Evolutionary conservation across 176 grass and related monocot species (phyloP).

Genomic region (Zizania latifolia): DNA sequence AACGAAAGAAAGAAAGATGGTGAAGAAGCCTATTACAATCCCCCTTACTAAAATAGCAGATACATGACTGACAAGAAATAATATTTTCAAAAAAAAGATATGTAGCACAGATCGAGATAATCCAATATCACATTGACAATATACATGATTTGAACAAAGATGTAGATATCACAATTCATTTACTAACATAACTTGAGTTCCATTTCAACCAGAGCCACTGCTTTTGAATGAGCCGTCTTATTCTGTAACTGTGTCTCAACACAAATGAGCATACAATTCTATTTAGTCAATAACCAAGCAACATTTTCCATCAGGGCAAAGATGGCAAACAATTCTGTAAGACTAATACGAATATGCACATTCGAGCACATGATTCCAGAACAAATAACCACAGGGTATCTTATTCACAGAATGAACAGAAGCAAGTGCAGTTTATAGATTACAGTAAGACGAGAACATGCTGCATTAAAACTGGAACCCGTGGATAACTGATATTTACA

Average conservation of each 20-base stretch:
- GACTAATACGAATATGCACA: conserved; percentile 2
- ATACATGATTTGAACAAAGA: not conserved
- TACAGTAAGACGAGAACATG: not conserved
- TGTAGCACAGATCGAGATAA: not conserved
- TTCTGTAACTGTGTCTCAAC: not conserved
- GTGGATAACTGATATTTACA: conserved; percentile 36
- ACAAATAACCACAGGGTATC: conserved; percentile 26
- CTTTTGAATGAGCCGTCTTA: not conserved
- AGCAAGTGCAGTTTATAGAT: conserved; percentile 32
- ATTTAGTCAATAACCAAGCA: not conserved
- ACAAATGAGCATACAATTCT: not conserved
- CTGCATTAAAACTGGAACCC: conserved; percentile 1
- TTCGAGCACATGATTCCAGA: not conserved
- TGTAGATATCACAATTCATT: not conserved
- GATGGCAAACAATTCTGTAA: not conserved
- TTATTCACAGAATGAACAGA: conserved; percentile 41
- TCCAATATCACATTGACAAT: not conserved
- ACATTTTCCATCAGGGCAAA: not conserved
- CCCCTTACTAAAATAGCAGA: not conserved
- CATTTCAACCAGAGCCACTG: not conserved
- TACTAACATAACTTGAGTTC: not conserved
- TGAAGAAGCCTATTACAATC: too few species aligned
- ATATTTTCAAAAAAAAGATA: not conserved
- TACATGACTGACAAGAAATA: not conserved
- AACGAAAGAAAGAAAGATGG: too few species aligned